Evolutionary conservation across 768 basidiomycete species (phyloP), one percentile per base, ranked within the genome.

Genomic region (Macrolepiota albuminosa): DNA sequence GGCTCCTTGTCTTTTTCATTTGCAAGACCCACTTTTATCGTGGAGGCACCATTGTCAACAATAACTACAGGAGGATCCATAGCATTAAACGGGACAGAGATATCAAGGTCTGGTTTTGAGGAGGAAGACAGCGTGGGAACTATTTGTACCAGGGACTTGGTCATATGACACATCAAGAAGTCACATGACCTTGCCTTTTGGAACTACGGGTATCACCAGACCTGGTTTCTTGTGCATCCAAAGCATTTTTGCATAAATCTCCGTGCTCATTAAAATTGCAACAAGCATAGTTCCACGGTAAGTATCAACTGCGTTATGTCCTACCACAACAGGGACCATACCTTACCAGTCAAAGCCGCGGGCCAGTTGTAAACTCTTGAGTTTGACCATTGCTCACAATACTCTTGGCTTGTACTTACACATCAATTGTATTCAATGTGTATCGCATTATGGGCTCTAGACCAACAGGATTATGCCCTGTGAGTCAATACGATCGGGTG

Each of bases 31-130:
- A 83, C 82, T 69, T 97, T 98, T 71, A 96, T 86, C 4, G 84
- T 84, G 39, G 82, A 85, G 10, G 85, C 95, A 43, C 95, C 95
- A 69, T 96, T 98, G 71, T 98, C 95, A 48, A 96, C 78, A 14
- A 95, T 78, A 57, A 95, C 74, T 31, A 86, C 76, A 13, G 69
- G 57, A 53, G 54, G 37, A 52, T 61, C 54, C 64, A 67, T 61
- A 43, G 6, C 16, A 26, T 16, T 21, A 21, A 34, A 29, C 21
- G n/a, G 14, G 40, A 1, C 29, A 39, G 24, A 6, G 1, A n/a
- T 21, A 21, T 8, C 8, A 42, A n/a, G 40, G 16, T 14, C 6
- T 16, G 14, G 11, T 14, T 40, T 42, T 42, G 18, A 16, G 39
- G 40, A 18, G 6, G 18, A 18, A 42, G 40, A 42, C 18, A 51